phyloP scores from a whole-genome alignment of 257 asterid species.

The Ehretia macrophylla region DNA sequence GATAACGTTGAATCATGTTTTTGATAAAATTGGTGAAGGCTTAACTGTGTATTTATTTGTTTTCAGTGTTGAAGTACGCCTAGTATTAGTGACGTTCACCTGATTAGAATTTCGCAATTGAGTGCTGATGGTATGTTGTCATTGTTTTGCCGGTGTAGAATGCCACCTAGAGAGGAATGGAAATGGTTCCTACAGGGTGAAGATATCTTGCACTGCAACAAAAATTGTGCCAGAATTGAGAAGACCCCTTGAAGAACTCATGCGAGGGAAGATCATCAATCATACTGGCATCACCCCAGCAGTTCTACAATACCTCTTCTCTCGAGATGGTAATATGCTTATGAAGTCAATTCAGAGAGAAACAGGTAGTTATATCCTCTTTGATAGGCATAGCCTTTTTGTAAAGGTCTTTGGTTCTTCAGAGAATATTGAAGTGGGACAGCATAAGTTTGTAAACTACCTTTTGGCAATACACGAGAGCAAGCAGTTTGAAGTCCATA shows the following conservation, averaged over 20 bases:
- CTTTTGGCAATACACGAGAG: slow-evolving; percentile 56
- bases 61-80: no score
- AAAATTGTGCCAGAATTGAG: slow-evolving; percentile 70
- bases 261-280: slow-evolving; percentile 58
- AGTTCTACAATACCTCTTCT: slow-evolving; percentile 59
- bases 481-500: slow-evolving; percentile 72
- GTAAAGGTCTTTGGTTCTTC: slow-evolving; percentile 62
- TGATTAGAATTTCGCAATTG: no score
- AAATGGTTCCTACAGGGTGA: slow-evolving; percentile 65
- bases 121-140: no score
- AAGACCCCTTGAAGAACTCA: slow-evolving; percentile 60
- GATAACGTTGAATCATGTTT: no score
- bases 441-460: slow-evolving; percentile 40
- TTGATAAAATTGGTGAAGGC: no score
- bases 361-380: slow-evolving; percentile 55
- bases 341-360: slow-evolving; percentile 54
- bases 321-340: slow-evolving; percentile 65
- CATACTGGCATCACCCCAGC: slow-evolving; percentile 60
- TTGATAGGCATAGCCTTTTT: slow-evolving; percentile 55
- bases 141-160: slow-evolving; percentile 52
- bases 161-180: slow-evolving; percentile 47
- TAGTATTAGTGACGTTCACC: no score
- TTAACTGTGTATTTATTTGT: no score
- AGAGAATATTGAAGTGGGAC: slow-evolving; percentile 42
- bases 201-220: slow-evolving; percentile 78